Evolutionary conservation across 768 basidiomycete species (phyloP).

Genomic region (Boletus rubroflammeus): DNA sequence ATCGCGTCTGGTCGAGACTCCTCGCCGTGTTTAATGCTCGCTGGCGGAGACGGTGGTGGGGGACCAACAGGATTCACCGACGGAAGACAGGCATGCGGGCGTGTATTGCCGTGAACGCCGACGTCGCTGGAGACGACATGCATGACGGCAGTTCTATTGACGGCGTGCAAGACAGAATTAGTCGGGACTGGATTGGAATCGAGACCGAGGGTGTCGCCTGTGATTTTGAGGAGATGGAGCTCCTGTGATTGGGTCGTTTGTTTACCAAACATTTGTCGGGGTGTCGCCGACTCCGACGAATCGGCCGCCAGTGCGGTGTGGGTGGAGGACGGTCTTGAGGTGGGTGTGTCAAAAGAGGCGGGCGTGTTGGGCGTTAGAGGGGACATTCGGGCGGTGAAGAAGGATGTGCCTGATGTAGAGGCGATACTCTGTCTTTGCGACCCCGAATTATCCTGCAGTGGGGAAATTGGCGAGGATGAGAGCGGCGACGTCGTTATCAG

Average conservation of each 20-base stretch:
- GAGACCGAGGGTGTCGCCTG: slow-evolving; percentile 44
- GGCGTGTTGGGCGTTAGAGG: slow-evolving; percentile 20
- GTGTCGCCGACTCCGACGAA: slow-evolving; percentile 24
- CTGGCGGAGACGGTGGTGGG: slow-evolving; percentile 54
- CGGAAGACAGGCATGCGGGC: not conserved
- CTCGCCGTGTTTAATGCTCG: slow-evolving; percentile 33
- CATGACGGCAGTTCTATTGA: slow-evolving; percentile 34
- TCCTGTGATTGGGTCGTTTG: slow-evolving; percentile 38
- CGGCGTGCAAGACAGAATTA: slow-evolving; percentile 33
- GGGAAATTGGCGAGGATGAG: slow-evolving; percentile 12
- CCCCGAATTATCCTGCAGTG: slow-evolving; percentile 8
- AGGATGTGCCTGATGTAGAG: slow-evolving; percentile 25
- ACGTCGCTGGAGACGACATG: slow-evolving; percentile 29
- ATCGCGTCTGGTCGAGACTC: slow-evolving; percentile 24
- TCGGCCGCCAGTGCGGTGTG: slow-evolving; percentile 28
- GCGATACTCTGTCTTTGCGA: slow-evolving; percentile 25
- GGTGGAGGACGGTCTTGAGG: slow-evolving; percentile 36
- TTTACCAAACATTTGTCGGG: slow-evolving; percentile 32
- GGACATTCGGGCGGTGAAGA: slow-evolving; percentile 27
- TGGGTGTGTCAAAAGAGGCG: slow-evolving; percentile 19
- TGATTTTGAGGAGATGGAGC: slow-evolving; percentile 53
- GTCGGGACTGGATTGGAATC: slow-evolving; percentile 35
- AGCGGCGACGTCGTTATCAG: slow-evolving; percentile 18
- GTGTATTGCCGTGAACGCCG: slow-evolving; percentile 7
- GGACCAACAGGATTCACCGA: slow-evolving; percentile 38